Percentiles rank a stretch among this genome's conserved stretches.
Evolutionary conservation across 192 early-diverging fungal genomes (phyloP).

Genomic region (Coemansia sp.): DNA sequence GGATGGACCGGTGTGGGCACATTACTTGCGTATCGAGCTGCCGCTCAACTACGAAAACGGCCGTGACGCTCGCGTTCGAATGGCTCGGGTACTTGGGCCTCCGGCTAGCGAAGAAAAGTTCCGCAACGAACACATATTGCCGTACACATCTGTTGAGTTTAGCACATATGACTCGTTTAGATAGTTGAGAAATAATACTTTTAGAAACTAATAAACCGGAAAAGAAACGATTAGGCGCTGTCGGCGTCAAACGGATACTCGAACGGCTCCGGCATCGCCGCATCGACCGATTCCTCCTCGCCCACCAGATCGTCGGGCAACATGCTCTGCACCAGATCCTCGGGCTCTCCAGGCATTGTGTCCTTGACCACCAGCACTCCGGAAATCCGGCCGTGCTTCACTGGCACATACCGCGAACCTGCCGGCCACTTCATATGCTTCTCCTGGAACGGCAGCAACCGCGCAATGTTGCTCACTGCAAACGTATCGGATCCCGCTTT

Average conservation of each 20-base stretch:
- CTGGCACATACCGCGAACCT: slow-evolving; percentile 82
- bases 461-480: slow-evolving; percentile 80
- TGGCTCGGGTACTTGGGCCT: slow-evolving; percentile 31
- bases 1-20: slow-evolving; percentile 28
- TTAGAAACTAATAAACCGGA: slow-evolving; percentile 1
- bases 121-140: slow-evolving; percentile 30
- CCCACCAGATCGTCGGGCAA: slow-evolving; percentile 37
- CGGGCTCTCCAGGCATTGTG: slow-evolving; percentile 71
- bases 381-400: slow-evolving; percentile 70
- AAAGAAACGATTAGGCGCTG: slow-evolving; percentile 13
- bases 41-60: slow-evolving; percentile 50
- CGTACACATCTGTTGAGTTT: slow-evolving; percentile 35
- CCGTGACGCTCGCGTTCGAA: slow-evolving; percentile 38
- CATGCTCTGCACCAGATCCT: slow-evolving; percentile 71
- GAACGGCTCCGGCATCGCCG: slow-evolving; percentile 73
- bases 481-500: slow-evolving; percentile 74
- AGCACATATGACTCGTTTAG: slow-evolving; percentile 45
- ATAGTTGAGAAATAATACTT: slow-evolving; percentile 16
- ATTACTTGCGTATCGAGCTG: slow-evolving; percentile 36
- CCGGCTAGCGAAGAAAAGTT: slow-evolving; percentile 27
- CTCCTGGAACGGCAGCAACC: slow-evolving; percentile 85
- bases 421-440: slow-evolving; percentile 84
- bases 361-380: slow-evolving; percentile 91
- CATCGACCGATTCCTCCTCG: slow-evolving; percentile 16
- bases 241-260: slow-evolving; percentile 73